phyloP scores from a whole-genome alignment of 768 basidiomycete genomes.

The Lentinula raphanica region DNA sequence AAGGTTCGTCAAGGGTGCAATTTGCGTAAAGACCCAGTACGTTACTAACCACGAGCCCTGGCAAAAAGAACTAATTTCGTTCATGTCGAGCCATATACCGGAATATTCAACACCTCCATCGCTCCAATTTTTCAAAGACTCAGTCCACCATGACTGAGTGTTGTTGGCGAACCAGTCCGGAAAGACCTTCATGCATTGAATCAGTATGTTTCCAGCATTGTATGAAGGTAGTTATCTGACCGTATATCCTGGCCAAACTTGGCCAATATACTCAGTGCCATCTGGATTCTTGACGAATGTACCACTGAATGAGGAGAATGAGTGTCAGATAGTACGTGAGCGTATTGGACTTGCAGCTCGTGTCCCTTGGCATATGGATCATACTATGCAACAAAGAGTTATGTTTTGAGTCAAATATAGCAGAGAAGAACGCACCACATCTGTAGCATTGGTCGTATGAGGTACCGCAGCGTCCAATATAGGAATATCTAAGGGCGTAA shows the following conservation, averaged over 20 bases:
- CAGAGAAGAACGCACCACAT: constrained; percentile 41
- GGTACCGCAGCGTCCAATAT: constrained; percentile 65
- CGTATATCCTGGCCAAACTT: constrained; percentile 76
- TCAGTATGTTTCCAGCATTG: background rate
- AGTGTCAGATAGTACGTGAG: background rate
- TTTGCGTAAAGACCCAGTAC: constrained; percentile 8
- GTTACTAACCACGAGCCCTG: constrained; percentile 54
- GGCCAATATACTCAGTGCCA: constrained; percentile 64
- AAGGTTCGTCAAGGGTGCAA: background rate
- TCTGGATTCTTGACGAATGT: constrained; percentile 75
- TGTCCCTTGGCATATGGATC: constrained; percentile 59
- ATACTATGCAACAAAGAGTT: constrained; percentile 38
- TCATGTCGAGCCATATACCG: constrained; percentile 71
- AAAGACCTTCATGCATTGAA: constrained; percentile 33
- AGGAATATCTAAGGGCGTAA: constrained; percentile 64
- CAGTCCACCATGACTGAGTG: constrained; percentile 55
- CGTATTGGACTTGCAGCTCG: constrained; percentile 38
- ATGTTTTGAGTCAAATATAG: background rate
- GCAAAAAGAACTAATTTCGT: constrained; percentile 63
- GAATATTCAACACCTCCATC: constrained; percentile 49
- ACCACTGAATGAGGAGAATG: constrained; percentile 31
- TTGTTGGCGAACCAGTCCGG: constrained; percentile 58
- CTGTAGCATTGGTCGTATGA: constrained; percentile 51
- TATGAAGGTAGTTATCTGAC: constrained; percentile 22
- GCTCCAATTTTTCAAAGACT: constrained; percentile 53